Evolutionary conservation across 2,329 filamentous ascomycete genomes (phyloP).

Genomic region (Fusarium tupiense): DNA sequence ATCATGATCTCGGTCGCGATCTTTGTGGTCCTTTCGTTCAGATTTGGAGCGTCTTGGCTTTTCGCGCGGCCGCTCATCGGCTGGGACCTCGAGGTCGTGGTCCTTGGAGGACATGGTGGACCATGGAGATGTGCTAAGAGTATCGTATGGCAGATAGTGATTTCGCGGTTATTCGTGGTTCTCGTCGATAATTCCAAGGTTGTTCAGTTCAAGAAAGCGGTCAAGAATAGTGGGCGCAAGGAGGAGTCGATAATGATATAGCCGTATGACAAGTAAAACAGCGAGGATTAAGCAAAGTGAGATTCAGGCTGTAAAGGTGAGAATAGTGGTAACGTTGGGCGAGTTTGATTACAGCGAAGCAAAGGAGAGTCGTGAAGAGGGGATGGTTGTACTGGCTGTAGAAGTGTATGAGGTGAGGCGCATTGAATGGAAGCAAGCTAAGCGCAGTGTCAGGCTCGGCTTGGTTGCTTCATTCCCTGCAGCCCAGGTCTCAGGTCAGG

Average conservation of each 20-base stretch:
- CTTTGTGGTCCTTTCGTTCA: constrained; percentile 52
- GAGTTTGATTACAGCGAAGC: constrained; percentile 14
- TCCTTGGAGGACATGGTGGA: constrained; percentile 54
- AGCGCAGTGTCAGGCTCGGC: constrained; percentile 33
- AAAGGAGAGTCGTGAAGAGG: constrained; percentile 32
- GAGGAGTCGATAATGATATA: not conserved
- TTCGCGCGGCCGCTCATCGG: constrained; percentile 51
- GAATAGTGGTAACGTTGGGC: constrained; percentile 10
- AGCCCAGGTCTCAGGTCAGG: constrained; percentile 29
- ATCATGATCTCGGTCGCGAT: constrained; percentile 47
- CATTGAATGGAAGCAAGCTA: constrained; percentile 19
- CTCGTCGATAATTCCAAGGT: constrained; percentile 20
- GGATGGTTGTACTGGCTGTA: constrained; percentile 27
- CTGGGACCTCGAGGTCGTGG: constrained; percentile 52
- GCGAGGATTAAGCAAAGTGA: not conserved
- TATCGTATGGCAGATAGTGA: constrained; percentile 3
- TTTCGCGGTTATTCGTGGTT: constrained; percentile 13
- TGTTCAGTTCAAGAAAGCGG: constrained; percentile 18
- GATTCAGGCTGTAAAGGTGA: constrained; percentile 8
- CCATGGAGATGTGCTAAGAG: constrained; percentile 39
- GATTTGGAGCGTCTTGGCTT: constrained; percentile 53
- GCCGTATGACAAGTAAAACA: not conserved
- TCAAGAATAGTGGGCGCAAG: constrained; percentile 25
- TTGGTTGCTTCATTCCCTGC: constrained; percentile 30
- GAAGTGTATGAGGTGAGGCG: constrained; percentile 29